Evolutionary conservation across 805 yeast species (phyloP), one percentile per base, ranked within the genome.

Genomic region (Kodamaea laetipori): DNA sequence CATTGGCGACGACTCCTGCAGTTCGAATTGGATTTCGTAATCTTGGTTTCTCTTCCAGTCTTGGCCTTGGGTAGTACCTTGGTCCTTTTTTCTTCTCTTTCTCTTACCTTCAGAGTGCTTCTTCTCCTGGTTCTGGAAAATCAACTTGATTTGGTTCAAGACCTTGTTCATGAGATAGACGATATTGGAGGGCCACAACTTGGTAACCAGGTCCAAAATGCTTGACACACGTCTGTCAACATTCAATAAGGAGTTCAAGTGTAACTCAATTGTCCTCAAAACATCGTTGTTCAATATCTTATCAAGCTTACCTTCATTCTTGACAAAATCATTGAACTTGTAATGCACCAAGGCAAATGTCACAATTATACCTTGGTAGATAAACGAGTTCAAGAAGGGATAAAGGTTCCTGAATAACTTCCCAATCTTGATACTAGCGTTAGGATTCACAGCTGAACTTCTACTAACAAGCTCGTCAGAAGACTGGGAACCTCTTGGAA

Each of bases 301-400:
- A 23, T 21, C 21, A 6, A 12, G 17, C n/a, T 28, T 13, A 57
- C 56, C 48, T 5, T 30, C 19, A 59, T 56, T 55, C 16, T 53
- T 55, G 13, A 65, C 48, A 38, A 73, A 57, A n/a, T 61, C 64
- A 12, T 60, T 60, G 41, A 60, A 69, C 17, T 71, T 71, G 41
- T 71, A 58, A 52, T 74, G 77, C 51, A 77, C 56, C 48, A 76
- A 55, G 0, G 79, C 75, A 58, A 70, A 77, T 16, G 72, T 64
- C 16, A 76, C 79, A 42, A 77, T 73, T 39, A 77, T 61, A 2
- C 80, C 78, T 52, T 77, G 81, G 54, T 76, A 75, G 8, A 75
- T 58, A 41, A 74, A 76, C 2, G 77, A 66, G 50, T 73, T 74
- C 41, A 74, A 66, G 45, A 74, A 74, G 12, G 80, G 81, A 47